phyloP scores from a whole-genome alignment of 2,329 filamentous ascomycete genomes.

The Neurospora sp. region DNA sequence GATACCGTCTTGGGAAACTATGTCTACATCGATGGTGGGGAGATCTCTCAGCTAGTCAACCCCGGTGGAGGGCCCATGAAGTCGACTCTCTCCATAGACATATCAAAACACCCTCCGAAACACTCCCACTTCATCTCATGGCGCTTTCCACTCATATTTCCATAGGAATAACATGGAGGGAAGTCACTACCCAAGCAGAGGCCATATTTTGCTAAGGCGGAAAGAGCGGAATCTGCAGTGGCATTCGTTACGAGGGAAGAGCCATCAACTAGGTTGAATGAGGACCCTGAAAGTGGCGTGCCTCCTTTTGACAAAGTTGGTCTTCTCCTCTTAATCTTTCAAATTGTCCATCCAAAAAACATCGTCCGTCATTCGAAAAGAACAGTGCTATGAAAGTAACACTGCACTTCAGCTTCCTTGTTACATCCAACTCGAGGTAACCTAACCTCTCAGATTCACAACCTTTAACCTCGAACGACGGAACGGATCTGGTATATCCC shows the following conservation, averaged over 20 bases:
- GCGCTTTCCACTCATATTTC: background rate
- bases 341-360: background rate
- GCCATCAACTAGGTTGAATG: background rate
- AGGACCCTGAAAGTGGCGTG: background rate
- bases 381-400: background rate
- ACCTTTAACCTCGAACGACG: background rate
- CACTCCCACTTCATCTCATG: background rate
- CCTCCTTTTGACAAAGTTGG: background rate
- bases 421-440: background rate
- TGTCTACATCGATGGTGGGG: conserved; percentile 5
- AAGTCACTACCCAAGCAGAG: background rate
- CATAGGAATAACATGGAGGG: background rate
- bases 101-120: too few species aligned
- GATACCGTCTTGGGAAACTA: conserved; percentile 2
- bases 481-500: background rate
- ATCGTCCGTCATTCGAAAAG: background rate
- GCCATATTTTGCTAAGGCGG: background rate
- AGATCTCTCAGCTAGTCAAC: background rate
- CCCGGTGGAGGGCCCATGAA: too few species aligned
- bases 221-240: background rate
- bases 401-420: background rate
- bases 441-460: background rate
- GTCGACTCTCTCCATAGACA: too few species aligned
- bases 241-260: background rate
- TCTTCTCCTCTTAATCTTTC: background rate